Evolutionary conservation across 1,139 yeast species (phyloP), one percentile per base, ranked within the genome.

Genomic region (Saccharomyces hybrid): DNA sequence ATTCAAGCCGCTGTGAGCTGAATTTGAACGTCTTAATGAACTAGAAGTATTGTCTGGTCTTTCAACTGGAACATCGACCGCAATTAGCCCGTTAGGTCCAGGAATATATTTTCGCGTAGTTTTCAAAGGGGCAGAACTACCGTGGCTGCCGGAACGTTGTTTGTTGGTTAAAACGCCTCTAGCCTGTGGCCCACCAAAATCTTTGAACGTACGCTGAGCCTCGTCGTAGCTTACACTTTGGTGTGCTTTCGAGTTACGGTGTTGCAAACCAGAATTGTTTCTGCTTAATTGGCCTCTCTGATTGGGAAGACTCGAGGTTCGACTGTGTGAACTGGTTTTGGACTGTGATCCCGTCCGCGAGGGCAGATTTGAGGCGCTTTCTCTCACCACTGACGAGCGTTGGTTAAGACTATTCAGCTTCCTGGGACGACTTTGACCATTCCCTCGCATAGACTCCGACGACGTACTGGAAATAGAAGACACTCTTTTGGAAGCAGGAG

Each of bases 101-200:
- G 81, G 81, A 31, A 78, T 69, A 62, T 77, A 78, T 57, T 72
- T 76, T 53, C 76, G 76, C 13, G 75, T 65, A 52, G 69, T 72
- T 49, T 61, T 64, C 31, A 69, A 71, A 47, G 53, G 57, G 28
- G 47, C 57, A 47, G 14, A 56, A 46, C 16, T 9, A 28, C 46
- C 57, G 55, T 46, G 55, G 55, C 52, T 38, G 41, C 44, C 46
- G 41, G 49, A 47, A 50, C 32, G 50, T 51, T 55, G 47, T 53
- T 48, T n/a, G 25, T 16, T 41, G 16, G 50, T 38, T 29, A 57
- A 31, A 38, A 55, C 55, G 3, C 57, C 56, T 16, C 59, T 53
- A 11, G 59, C 57, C 50, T 63, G 66, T 1, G 55, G 56, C 1
- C 68, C 69, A 20, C 68, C 69, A 55, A 66, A 66, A 23, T 57